A percentile compares a stretch with the other conserved stretches of the same genome.
These are phyloP conservation scores for Scytalidium lignicola DNA, from an alignment of 2,329 filamentous ascomycete genomes.

Conservation along the genomic window DNA sequence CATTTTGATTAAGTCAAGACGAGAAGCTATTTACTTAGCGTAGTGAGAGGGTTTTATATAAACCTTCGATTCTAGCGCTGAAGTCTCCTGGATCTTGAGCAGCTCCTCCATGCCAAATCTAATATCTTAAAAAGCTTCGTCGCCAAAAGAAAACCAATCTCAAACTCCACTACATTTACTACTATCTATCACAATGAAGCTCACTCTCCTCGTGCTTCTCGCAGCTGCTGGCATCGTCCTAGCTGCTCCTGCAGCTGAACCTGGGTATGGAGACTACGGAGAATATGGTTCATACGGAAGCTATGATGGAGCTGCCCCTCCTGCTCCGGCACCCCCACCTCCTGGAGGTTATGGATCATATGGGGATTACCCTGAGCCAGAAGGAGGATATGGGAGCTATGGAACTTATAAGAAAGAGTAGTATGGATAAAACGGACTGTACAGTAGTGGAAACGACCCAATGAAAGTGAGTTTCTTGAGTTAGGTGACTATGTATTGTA, in stretches of 20 bases:
- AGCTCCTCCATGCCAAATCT: too few species aligned
- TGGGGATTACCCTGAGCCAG: not conserved
- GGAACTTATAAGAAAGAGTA: constrained; percentile 9
- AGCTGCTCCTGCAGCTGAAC: constrained; percentile 12
- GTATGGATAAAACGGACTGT: not conserved
- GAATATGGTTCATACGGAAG: constrained; percentile 4
- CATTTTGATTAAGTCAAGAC: not conserved
- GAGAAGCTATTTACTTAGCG: too few species aligned
- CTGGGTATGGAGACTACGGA: constrained; percentile 5
- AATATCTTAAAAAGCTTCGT: not conserved
- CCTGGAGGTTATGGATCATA: constrained; percentile 4
- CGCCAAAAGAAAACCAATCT: too few species aligned
- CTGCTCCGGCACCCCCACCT: constrained; percentile 1
- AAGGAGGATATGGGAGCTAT: not conserved
- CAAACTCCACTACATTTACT: not conserved
- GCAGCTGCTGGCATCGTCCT: constrained; percentile 11
- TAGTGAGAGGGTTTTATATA: too few species aligned
- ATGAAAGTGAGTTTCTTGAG: not conserved
- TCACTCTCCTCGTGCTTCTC: constrained; percentile 11
- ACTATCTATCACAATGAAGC: constrained; percentile 1
- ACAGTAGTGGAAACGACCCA: not conserved
- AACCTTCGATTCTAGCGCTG: too few species aligned
- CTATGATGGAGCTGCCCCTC: not conserved
- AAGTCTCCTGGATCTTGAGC: too few species aligned
- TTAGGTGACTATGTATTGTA: too few species aligned